Evolutionary conservation across 1,284 basidiomycete species (phyloP), one percentile per base, ranked within the genome.

Genomic region (Fomitopsis palustris): DNA sequence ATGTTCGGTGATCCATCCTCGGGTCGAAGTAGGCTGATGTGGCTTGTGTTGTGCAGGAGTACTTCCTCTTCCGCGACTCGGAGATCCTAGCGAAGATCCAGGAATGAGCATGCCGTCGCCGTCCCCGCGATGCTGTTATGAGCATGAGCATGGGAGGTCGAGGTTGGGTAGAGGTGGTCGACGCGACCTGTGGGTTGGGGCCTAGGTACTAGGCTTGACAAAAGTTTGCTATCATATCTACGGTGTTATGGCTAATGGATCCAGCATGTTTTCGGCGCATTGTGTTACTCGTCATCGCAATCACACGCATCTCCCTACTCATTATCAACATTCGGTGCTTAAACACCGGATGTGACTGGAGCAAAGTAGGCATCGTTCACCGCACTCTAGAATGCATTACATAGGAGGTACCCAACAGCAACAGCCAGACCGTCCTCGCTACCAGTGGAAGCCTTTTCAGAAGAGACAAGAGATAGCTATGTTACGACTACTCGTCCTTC

Each of bases 21-120:
- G 2, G 21, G 51, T 14, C n/a, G n/a, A n/a, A n/a, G n/a, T n/a
- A n/a, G n/a, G 45, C 21, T 54, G 47, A 29, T 23, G 31, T 55
- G 29, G 53, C 2, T 25, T 14, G 47, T 39, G 54, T 19, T 12
- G 31, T n/a, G 27, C 70, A 96, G 94, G 96, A 98, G 75, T 99
- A 92, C 80, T 91, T 86, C 78, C 79, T 98, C 62, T 98, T 97
- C 87, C 93, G 91, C 77, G 96, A 98, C 78, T 79, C 87, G 38
- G 96, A 98, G 72, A 98, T 98, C 74, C 85, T 98, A 57, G 96
- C 96, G 66, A 98, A 97, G 82, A 95, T 98, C 73, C 85, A 89
- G 77, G 96, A 98, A 82, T 98, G 55, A 62, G 56, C 51, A 49
- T 12, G 14, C 33, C 25, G 19, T 42, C 39, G n/a, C n/a, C 10